Evolutionary conservation across 2,329 filamentous ascomycete species (phyloP), one percentile per base, ranked within the genome.

Genomic region (Diaporthe citri): DNA sequence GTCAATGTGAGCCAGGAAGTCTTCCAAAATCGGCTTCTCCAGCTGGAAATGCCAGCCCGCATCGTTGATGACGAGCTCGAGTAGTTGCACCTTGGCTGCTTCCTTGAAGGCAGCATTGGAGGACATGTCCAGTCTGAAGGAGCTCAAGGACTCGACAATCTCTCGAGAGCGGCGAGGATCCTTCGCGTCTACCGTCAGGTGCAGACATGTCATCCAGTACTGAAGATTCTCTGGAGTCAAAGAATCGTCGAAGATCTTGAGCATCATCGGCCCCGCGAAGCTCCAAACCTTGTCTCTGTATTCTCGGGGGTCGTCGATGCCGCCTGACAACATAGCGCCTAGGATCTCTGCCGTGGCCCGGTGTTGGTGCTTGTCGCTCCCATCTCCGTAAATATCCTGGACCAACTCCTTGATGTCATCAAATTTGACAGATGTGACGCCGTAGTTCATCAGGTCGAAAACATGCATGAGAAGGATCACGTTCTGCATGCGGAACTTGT

Each of bases 91-190:
- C 86, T 98, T 98, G 39, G 96, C 97, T 73, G 96, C 98, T 83
- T 99, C 97, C 83, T 99, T 99, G 89, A 99, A 99, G 0, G 97
- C 97, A 5, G 97, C 97, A 81, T 98, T 98, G 0, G 96, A 98
- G 8, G 91, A 88, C 93, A 98, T 96, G 82, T 99, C 97, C 13
- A 99, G 88, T 41, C 95, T 91, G 90, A 98, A 98, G 72, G 92
- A 91, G 62, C 93, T 91, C 28, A 99, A 88, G 83, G 92, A 93
- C 77, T 97, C 93, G 48, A 98, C 90, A 77, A 99, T 89, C 78
- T 97, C 96, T 87, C 94, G 95, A 4, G 92, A 92, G 77, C 96
- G 92, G 59, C 97, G 91, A 17, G 97, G 96, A 83, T 99, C 97
- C 80, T 97, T 96, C 15, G 93, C 92, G 79, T 97, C 95, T 56